Base-by-base conservation (phyloP, 371 early-diverging fungal genomes). In the Mortierella sp. region DNA sequence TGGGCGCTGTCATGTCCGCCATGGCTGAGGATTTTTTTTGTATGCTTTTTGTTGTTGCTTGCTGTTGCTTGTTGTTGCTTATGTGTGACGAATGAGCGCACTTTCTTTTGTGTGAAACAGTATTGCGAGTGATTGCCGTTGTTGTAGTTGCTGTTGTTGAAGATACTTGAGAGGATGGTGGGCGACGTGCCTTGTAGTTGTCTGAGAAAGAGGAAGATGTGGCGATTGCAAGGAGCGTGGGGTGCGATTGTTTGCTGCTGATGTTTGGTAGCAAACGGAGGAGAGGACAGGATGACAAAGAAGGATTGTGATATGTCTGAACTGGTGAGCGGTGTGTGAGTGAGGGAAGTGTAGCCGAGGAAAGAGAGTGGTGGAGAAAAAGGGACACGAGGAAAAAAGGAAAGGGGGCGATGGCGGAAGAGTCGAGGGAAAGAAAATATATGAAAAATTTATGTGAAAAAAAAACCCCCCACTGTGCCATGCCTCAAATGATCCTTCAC, bases 1-100 rank as follows among this genome's bases (percentile, higher is more conserved):
- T 76, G 69, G 86, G 74, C 16, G 86, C 81, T 40, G 86, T 85
- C 69, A 46, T 74, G 72, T 81, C 86, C 9, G 81, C 74, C 81
- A 79, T 81, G 67, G 46, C 74, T 28, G 46, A 24, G 28, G 19
- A 55, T 24, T 24, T 10, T 1, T 14, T 64, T 21, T 34, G 13
- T 11, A 11, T 6, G 11, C 11, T 10, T 40, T 67, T 21, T 40
- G 8, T 40, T 37, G 3, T 67, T 21, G 50, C 43, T 54, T 54
- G n/a, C 24, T 21, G 24, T 53, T 53, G 50, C 50, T 14, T 14
- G 50, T 6, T 48, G 48, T 48, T 48, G 48, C 48, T 48, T 48
- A 14, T 16, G 50, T 50, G 16, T 14, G 50, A 16, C 16, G 50
- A 50, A 50, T 50, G 50, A 14, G 50, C 48, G 48, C 16, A 3